These are phyloP conservation scores for Aeschynomene evenia DNA, from an alignment of 306 rosid genomes.

Conservation along the genomic window DNA sequence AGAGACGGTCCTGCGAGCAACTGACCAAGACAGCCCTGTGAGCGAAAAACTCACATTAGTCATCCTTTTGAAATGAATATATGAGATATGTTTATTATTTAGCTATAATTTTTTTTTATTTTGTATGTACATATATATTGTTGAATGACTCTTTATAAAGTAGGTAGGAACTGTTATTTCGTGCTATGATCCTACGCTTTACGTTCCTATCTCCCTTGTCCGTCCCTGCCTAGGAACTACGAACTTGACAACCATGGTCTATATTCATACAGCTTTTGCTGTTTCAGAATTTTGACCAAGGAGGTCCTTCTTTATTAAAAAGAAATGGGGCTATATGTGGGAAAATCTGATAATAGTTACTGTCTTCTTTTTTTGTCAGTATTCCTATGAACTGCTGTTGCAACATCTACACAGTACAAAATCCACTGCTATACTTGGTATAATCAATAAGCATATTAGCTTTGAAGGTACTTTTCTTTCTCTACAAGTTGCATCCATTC, in stretches of 20 bases:
- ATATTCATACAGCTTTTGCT: not conserved
- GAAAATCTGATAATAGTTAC: slow-evolving; percentile 24
- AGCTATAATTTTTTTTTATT: no score
- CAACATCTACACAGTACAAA: slow-evolving; percentile 77
- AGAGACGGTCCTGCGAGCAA: no score
- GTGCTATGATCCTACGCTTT: no score
- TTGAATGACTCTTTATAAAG: no score
- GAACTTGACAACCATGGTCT: not conserved
- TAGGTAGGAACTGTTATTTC: no score
- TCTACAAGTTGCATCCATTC: slow-evolving; percentile 18
- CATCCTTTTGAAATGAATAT: no score
- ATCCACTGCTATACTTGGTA: slow-evolving; percentile 82
- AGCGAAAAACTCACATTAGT: no score
- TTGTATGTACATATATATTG: no score
- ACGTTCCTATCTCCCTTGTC: no score
- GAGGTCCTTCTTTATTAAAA: not conserved
- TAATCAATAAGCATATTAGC: slow-evolving; percentile 87
- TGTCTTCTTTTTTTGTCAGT: slow-evolving; percentile 48
- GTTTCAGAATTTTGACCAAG: not conserved
- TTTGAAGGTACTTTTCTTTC: slow-evolving; percentile 72
- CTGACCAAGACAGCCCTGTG: no score
- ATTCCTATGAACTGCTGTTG: slow-evolving; percentile 88
- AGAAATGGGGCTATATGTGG: not conserved
- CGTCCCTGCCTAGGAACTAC: no score
- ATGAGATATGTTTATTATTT: no score